phyloP scores from a whole-genome alignment of 2,329 filamentous ascomycete species.

The Ophiocordyceps robertsii region DNA sequence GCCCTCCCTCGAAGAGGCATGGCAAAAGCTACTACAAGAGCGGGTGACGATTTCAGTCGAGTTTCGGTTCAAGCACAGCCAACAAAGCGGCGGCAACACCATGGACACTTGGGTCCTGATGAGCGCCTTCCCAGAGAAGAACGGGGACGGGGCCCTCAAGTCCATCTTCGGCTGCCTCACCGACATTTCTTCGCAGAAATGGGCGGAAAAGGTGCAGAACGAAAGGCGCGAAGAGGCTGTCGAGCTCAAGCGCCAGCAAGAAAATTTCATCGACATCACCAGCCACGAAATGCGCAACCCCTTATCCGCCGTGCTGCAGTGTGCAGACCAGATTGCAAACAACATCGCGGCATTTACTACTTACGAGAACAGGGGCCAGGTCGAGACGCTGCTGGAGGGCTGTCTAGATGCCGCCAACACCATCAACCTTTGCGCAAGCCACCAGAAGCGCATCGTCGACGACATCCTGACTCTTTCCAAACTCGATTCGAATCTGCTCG shows the following conservation, averaged over 20 bases:
- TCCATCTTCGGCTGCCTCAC: slow-evolving; percentile 71
- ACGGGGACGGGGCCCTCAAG: slow-evolving; percentile 50
- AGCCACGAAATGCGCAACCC: slow-evolving; percentile 69
- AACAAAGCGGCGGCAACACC: slow-evolving; percentile 44
- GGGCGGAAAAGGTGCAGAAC: slow-evolving; percentile 69
- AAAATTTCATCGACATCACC: slow-evolving; percentile 63
- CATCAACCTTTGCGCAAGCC: slow-evolving; percentile 66
- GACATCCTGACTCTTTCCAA: slow-evolving; percentile 56
- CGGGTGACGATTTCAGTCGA: slow-evolving; percentile 55
- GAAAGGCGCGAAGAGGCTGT: slow-evolving; percentile 68
- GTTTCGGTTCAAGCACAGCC: slow-evolving; percentile 60
- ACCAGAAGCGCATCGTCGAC: slow-evolving; percentile 61
- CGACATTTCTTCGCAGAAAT: slow-evolving; percentile 76
- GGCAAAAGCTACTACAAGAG: slow-evolving; percentile 47
- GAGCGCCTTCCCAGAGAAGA: slow-evolving; percentile 61
- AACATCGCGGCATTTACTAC: slow-evolving; percentile 30
- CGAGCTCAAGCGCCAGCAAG: slow-evolving; percentile 60
- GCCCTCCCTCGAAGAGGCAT: slow-evolving; percentile 41
- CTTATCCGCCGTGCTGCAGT: slow-evolving; percentile 61
- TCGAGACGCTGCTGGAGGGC: slow-evolving; percentile 35
- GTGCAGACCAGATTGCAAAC: slow-evolving; percentile 56
- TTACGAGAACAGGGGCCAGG: slow-evolving; percentile 23
- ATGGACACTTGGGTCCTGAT: slow-evolving; percentile 67
- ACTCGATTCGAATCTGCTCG: slow-evolving; percentile 55
- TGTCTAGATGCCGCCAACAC: slow-evolving; percentile 68